Evolutionary conservation across 306 rosid genomes (phyloP).

Genomic region (Cucumis hystrix): DNA sequence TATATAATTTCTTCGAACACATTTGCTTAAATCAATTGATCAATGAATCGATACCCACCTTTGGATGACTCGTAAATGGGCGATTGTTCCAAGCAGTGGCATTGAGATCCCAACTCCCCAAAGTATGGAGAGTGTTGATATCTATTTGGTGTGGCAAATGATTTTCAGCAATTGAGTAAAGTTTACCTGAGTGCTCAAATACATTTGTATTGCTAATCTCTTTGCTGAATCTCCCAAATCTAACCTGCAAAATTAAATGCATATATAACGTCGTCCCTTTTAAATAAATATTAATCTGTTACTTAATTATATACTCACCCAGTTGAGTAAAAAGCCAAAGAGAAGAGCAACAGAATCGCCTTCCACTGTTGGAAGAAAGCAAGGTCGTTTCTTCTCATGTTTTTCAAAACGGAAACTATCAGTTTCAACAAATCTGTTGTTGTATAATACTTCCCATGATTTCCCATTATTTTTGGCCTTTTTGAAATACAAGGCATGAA

Average conservation of each 20-base stretch:
- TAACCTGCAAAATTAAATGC: conserved; percentile 13
- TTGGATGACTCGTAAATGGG: conserved; percentile 53
- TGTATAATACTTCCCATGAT: conserved; percentile 31
- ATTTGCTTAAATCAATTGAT: no score
- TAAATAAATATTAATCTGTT: no score
- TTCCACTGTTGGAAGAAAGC: conserved; percentile 41
- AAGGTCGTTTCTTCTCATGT: conserved; percentile 29
- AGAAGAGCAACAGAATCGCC: conserved; percentile 45
- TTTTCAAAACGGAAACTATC: conserved; percentile 44
- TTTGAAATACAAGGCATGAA: conserved; percentile 45
- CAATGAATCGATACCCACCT: no score
- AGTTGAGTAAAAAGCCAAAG: conserved; percentile 38
- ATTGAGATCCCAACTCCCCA: conserved; percentile 39
- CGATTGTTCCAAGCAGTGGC: conserved; percentile 45
- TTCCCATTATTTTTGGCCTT: background rate
- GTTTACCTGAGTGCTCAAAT: conserved; percentile 52
- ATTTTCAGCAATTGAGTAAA: conserved; percentile 47
- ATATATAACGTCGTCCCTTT: no score
- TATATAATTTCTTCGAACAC: no score
- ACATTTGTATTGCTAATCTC: conserved; percentile 53
- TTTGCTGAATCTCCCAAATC: conserved; percentile 55
- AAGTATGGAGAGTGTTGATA: conserved; percentile 27
- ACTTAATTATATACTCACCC: no score
- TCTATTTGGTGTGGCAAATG: conserved; percentile 60
- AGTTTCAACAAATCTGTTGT: conserved; percentile 46